phyloP scores from a whole-genome alignment of 2,329 filamentous ascomycete genomes.

The Elsinoe batatas region DNA sequence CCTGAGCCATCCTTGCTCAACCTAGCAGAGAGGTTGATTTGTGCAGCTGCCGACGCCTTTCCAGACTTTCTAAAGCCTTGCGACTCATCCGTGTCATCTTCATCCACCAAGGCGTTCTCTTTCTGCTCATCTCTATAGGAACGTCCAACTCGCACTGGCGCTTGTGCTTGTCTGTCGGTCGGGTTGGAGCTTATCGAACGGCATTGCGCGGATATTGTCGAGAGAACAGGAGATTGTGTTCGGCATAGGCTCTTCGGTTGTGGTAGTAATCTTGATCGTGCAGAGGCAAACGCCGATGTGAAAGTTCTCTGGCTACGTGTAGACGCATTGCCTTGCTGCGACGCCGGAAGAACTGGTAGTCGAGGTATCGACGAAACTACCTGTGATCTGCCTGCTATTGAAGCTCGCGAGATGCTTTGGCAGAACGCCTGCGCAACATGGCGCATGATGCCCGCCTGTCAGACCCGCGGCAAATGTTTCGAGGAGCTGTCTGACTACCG shows the following conservation, averaged over 20 bases:
- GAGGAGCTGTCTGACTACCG: neutral
- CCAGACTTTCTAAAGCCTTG: constrained; percentile 63
- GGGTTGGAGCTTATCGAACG: neutral
- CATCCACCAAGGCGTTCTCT: constrained; percentile 22
- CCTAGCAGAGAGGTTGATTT: constrained; percentile 80
- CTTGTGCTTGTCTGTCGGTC: constrained; percentile 15
- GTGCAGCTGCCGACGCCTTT: constrained; percentile 73
- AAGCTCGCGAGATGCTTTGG: neutral
- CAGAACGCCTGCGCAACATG: neutral
- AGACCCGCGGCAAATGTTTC: neutral
- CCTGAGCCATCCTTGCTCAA: constrained; percentile 67
- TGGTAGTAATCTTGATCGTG: neutral
- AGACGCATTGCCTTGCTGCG: too few species aligned
- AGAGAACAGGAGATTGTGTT: too few species aligned
- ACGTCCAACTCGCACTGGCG: constrained; percentile 11
- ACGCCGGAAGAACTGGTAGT: neutral
- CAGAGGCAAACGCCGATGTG: neutral
- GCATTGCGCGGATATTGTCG: neutral
- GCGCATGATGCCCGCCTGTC: constrained; percentile 1
- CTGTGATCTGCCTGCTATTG: neutral
- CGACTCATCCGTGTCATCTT: constrained; percentile 43
- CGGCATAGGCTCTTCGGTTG: neutral
- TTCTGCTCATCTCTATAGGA: constrained; percentile 18
- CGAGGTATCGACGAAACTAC: neutral
- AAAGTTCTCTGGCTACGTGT: neutral